Evolutionary conservation across 805 yeast species (phyloP).

Genomic region (Saitoella complicata): DNA sequence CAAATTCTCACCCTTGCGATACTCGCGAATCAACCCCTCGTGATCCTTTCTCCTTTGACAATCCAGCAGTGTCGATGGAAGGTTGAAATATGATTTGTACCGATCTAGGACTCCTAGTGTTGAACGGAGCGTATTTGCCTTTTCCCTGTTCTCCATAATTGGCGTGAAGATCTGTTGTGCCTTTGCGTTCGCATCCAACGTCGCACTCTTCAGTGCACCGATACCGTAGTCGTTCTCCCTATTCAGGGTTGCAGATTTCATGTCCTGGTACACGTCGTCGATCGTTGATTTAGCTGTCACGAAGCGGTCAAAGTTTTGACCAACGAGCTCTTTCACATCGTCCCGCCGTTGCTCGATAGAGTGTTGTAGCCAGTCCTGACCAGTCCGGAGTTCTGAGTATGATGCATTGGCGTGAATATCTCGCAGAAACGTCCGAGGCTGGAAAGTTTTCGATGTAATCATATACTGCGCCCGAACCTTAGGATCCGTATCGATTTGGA

Average conservation of each 20-base stretch:
- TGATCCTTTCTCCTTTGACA: constrained; percentile 27
- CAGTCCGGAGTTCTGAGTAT: no score
- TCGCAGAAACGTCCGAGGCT: no score
- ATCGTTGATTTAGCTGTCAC: constrained; percentile 48
- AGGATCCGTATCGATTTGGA: no score
- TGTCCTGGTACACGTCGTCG: constrained; percentile 43
- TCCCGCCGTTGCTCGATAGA: no score
- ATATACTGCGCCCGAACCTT: no score
- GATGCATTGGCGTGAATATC: no score
- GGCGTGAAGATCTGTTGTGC: constrained; percentile 45
- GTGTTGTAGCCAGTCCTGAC: no score
- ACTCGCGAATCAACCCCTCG: constrained; percentile 40
- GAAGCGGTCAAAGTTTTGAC: constrained; percentile 41
- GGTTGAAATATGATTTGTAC: constrained; percentile 37
- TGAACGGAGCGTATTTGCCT: constrained; percentile 32
- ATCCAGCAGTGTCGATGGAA: constrained; percentile 32
- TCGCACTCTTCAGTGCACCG: constrained; percentile 18
- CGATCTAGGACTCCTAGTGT: constrained; percentile 37
- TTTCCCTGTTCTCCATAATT: constrained; percentile 33
- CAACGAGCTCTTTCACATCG: no score
- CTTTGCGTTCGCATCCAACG: constrained; percentile 30
- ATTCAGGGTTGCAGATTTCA: constrained; percentile 26
- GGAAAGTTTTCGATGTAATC: no score
- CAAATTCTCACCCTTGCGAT: constrained; percentile 32
- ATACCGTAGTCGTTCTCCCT: constrained; percentile 20